phyloP scores from a whole-genome alignment of 805 yeast species.

The Nakazawaea anatomiae region DNA sequence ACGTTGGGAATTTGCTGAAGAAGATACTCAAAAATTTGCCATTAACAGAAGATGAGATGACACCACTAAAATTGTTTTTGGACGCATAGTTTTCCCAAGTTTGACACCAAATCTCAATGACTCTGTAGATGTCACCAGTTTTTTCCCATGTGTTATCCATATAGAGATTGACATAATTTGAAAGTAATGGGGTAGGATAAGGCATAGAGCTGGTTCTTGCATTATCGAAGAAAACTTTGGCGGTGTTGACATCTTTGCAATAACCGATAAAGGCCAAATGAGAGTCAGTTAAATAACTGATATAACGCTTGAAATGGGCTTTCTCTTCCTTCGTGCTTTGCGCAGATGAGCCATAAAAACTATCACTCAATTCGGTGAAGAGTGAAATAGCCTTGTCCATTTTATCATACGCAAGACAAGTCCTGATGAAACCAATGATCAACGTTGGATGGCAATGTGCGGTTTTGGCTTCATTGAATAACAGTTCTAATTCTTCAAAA shows the following conservation, averaged over 20 bases:
- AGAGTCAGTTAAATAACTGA: conserved; percentile 58
- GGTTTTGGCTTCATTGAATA: conserved; percentile 37
- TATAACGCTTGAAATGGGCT: conserved; percentile 21
- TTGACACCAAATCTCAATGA: conserved; percentile 56
- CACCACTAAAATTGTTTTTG: conserved; percentile 48
- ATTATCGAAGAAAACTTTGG: conserved; percentile 68
- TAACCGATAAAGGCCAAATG: conserved; percentile 76
- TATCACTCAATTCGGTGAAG: conserved; percentile 54
- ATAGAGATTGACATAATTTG: conserved; percentile 63
- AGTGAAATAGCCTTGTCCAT: conserved; percentile 59
- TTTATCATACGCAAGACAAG: conserved; percentile 60
- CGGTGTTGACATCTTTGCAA: conserved; percentile 65
- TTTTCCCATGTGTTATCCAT: conserved; percentile 54
- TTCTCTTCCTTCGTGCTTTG: conserved; percentile 1
- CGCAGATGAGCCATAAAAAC: conserved; percentile 30
- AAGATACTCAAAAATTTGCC: conserved; percentile 64
- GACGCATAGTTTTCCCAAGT: conserved; percentile 53
- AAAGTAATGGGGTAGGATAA: conserved; percentile 63
- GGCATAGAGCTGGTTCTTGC: conserved; percentile 69
- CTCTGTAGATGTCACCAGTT: conserved; percentile 51
- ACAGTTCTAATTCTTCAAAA: conserved; percentile 53
- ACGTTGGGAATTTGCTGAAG: conserved; percentile 49
- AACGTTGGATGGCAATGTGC: conserved; percentile 40
- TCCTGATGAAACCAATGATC: conserved; percentile 67
- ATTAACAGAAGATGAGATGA: conserved; percentile 68